These are phyloP conservation scores for Ceratocystis ficicola DNA, from an alignment of 2,329 filamentous ascomycete genomes.

Conservation along the genomic window DNA sequence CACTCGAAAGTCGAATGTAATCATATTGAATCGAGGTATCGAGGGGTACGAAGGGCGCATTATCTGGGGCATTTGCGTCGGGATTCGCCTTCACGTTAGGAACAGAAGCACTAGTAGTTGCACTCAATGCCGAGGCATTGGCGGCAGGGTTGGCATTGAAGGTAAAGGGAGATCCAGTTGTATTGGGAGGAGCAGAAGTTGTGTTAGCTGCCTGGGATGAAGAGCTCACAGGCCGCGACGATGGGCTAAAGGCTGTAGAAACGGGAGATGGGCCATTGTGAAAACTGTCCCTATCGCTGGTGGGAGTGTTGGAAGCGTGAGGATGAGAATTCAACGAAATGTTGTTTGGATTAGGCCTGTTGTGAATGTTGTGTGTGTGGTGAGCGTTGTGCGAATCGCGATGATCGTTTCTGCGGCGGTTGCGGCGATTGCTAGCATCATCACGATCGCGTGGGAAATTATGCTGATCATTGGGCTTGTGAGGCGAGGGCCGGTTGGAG, in stretches of 20 bases:
- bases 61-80: slow-evolving; percentile 2
- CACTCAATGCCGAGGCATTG: slow-evolving; percentile 14
- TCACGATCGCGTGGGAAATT: slow-evolving; percentile 48
- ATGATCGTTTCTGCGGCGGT: slow-evolving; percentile 38
- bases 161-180: slow-evolving; percentile 4
- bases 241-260: slow-evolving; percentile 14
- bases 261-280: slow-evolving; percentile 16
- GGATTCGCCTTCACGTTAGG: neutral
- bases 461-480: slow-evolving; percentile 46
- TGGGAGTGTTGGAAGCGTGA: neutral
- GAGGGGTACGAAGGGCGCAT: slow-evolving; percentile 10
- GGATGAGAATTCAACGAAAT: neutral
- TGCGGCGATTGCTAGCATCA: slow-evolving; percentile 32
- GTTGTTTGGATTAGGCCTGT: slow-evolving; percentile 25
- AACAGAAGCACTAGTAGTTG: slow-evolving; percentile 6
- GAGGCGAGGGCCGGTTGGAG: slow-evolving; percentile 44
- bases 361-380: slow-evolving; percentile 29
- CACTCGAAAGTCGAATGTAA: slow-evolving; percentile 49
- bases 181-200: neutral
- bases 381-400: slow-evolving; percentile 39
- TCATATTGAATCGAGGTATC: slow-evolving; percentile 16
- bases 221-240: slow-evolving; percentile 20
- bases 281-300: slow-evolving; percentile 13
- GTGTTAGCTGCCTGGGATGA: slow-evolving; percentile 18
- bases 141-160: slow-evolving; percentile 23